Percentiles rank a stretch among this genome's conserved stretches.
These are phyloP conservation scores for Blattamonas nauphoetae DNA, from an alignment of 78 protist species.

Conservation along the genomic window DNA sequence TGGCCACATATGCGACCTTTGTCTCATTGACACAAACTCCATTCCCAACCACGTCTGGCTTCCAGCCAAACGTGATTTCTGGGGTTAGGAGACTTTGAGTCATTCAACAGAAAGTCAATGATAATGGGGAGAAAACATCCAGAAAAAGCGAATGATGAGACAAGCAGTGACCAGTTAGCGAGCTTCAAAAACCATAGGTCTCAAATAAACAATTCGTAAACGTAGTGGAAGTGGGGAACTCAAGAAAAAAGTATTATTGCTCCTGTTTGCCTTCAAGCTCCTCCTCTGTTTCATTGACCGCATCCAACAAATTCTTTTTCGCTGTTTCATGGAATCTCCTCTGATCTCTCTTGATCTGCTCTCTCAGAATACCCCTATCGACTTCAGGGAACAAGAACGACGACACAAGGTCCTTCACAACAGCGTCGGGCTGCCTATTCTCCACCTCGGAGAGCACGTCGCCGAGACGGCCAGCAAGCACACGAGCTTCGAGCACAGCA, in stretches of 20 bases:
- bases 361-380: not conserved
- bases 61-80: not conserved
- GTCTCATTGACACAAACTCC: not conserved
- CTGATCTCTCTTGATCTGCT: not conserved
- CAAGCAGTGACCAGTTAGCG: too few relatives aligned
- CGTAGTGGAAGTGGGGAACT: too few relatives aligned
- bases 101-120: too few relatives aligned
- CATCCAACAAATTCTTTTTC: not conserved
- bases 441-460: not conserved
- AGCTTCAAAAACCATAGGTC: too few relatives aligned
- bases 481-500: slow-evolving; percentile 9
- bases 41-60: not conserved
- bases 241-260: not conserved
- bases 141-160: too few relatives aligned
- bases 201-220: too few relatives aligned
- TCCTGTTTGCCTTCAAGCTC: not conserved
- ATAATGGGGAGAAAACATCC: too few relatives aligned
- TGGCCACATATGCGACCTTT: not conserved
- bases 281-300: not conserved
- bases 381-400: slow-evolving; percentile 41
- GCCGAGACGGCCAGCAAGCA: not conserved
- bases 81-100: not conserved
- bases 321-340: not conserved
- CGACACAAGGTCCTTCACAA: slow-evolving; percentile 22
- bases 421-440: not conserved